These are phyloP conservation scores for Globisporangium alternatum DNA, from an alignment of 352 stramenopile genomes.

Conservation along the genomic window DNA sequence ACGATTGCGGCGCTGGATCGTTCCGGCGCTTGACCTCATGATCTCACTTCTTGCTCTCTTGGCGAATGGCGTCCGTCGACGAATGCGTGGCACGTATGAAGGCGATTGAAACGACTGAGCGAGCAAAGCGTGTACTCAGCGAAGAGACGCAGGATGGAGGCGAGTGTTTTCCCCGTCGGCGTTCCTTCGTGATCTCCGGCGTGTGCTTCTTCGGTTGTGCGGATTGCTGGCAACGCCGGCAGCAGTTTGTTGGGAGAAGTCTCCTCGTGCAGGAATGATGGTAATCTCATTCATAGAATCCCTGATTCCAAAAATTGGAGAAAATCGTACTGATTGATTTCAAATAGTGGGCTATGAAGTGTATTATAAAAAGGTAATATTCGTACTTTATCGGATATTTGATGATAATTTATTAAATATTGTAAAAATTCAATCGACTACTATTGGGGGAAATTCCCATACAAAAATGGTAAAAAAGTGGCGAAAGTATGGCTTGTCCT, in stretches of 20 bases:
- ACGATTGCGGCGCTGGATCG: too few relatives aligned
- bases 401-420: too few relatives aligned
- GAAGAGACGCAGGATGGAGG: background rate
- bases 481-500: too few relatives aligned
- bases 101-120: background rate
- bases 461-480: too few relatives aligned
- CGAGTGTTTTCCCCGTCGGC: background rate
- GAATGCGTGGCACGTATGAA: background rate
- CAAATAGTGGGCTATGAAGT: too few relatives aligned
- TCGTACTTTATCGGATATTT: too few relatives aligned
- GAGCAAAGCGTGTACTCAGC: background rate
- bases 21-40: conserved; percentile 1
- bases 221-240: too few relatives aligned
- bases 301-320: background rate
- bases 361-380: too few relatives aligned
- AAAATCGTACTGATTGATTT: too few relatives aligned
- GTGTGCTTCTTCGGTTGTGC: background rate
- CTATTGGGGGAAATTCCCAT: too few relatives aligned
- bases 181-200: background rate
- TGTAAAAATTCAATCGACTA: too few relatives aligned
- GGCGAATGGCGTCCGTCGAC: background rate
- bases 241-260: background rate
- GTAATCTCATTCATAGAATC: conserved; percentile 6
- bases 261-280: conserved; percentile 2
- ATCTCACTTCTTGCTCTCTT: background rate